A percentile compares a stretch with the other conserved stretches of the same genome.
phyloP scores from a whole-genome alignment of 495 filamentous ascomycete genomes.

The Podospora pseudopauciseta region DNA sequence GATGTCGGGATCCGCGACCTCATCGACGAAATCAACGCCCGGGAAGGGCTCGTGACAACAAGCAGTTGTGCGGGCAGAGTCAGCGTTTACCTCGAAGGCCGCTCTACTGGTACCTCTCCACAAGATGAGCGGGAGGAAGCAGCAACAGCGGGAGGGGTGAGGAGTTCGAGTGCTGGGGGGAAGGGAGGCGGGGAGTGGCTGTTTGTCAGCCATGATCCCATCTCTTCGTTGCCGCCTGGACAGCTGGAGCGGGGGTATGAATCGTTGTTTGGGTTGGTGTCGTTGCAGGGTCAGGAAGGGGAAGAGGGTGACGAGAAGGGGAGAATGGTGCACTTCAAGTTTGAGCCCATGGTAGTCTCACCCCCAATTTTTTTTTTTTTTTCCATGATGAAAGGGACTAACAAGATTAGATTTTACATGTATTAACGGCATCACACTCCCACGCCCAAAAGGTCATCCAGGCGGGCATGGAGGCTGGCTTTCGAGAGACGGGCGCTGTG shows the following conservation, averaged over 20 bases:
- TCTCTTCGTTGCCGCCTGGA: conserved; percentile 26
- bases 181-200: conserved; percentile 83
- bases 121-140: background rate
- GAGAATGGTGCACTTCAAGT: conserved; percentile 82
- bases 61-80: conserved; percentile 86
- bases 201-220: conserved; percentile 78
- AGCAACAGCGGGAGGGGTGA: background rate
- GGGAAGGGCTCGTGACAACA: conserved; percentile 77
- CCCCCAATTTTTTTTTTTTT: background rate
- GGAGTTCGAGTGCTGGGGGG: conserved; percentile 53
- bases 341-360: conserved; percentile 80
- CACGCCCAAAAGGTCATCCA: conserved; percentile 69
- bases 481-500: conserved; percentile 80
- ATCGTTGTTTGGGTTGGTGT: conserved; percentile 14
- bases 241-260: conserved; percentile 24
- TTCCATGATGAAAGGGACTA: conserved; percentile 2
- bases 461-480: conserved; percentile 74
- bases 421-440: conserved; percentile 67
- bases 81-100: conserved; percentile 80
- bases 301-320: conserved; percentile 19
- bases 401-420: conserved; percentile 71
- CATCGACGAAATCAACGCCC: conserved; percentile 68
- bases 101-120: too few relatives aligned
- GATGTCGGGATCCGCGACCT: conserved; percentile 72
- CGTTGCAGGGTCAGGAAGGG: conserved; percentile 3